Evolutionary conservation across 2,329 filamentous ascomycete species (phyloP).

Genomic region (Pyrenochaeta sp.): DNA sequence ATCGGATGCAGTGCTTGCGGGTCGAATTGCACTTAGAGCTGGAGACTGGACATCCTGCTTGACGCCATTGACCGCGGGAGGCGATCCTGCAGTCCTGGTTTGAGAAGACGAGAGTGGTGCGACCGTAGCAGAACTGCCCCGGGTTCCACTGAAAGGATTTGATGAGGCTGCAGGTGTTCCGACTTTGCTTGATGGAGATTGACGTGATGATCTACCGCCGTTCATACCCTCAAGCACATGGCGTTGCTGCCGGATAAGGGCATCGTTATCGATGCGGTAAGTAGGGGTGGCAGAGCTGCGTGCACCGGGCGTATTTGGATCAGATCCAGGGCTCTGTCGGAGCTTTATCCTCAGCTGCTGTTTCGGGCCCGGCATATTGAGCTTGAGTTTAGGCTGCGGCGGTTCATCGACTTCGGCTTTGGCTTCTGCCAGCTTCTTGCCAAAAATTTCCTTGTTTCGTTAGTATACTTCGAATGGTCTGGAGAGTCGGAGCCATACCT

Average conservation of each 20-base stretch:
- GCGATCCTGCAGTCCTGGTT: constrained; percentile 44
- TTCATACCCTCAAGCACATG: constrained; percentile 60
- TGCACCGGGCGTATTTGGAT: constrained; percentile 49
- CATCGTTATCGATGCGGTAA: constrained; percentile 62
- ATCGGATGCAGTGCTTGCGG: constrained; percentile 46
- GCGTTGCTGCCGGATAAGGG: constrained; percentile 60
- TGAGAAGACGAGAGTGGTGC: constrained; percentile 27
- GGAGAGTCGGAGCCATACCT: too few relatives aligned
- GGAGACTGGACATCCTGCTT: constrained; percentile 55
- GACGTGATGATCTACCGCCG: constrained; percentile 40
- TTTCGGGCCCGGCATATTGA: constrained; percentile 67
- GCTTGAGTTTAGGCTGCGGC: constrained; percentile 77
- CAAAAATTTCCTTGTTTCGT: constrained; percentile 69
- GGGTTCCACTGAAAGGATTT: constrained; percentile 39
- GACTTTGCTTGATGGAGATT: constrained; percentile 34
- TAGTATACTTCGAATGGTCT: constrained; percentile 14
- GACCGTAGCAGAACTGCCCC: constrained; percentile 28
- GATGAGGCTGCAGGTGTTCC: constrained; percentile 30
- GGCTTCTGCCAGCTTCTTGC: constrained; percentile 72
- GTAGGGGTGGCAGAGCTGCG: constrained; percentile 55
- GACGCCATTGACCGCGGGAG: constrained; percentile 41
- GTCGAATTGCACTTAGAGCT: constrained; percentile 49
- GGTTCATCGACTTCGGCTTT: constrained; percentile 77
- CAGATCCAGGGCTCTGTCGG: constrained; percentile 50
- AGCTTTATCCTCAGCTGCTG: constrained; percentile 70